These are phyloP conservation scores for Schizopora paradoxa DNA, from an alignment of 1,284 basidiomycete species.

Conservation along the genomic window DNA sequence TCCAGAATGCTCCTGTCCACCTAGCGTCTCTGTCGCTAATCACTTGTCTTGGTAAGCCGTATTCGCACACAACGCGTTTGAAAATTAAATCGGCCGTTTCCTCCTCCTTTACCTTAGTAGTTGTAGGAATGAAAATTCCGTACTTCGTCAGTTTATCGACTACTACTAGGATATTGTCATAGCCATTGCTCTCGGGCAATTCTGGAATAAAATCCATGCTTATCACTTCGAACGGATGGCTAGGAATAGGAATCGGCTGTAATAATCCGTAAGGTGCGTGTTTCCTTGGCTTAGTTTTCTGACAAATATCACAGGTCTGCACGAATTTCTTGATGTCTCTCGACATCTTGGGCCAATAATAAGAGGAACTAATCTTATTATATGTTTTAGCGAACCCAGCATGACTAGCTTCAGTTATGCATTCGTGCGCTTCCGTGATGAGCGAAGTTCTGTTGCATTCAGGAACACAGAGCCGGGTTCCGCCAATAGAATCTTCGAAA, in stretches of 20 bases:
- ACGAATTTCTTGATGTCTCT: constrained; percentile 22
- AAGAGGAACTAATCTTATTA: constrained; percentile 20
- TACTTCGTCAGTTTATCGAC: constrained; percentile 34
- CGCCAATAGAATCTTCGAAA: constrained; percentile 22
- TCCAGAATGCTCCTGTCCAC: constrained; percentile 3
- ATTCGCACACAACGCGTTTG: background rate
- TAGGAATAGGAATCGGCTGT: constrained; percentile 33
- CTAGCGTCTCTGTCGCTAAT: constrained; percentile 8
- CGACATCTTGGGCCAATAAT: constrained; percentile 27
- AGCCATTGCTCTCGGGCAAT: constrained; percentile 34
- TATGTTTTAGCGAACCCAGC: constrained; percentile 26
- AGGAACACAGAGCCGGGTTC: constrained; percentile 25
- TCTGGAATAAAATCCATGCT: constrained; percentile 42
- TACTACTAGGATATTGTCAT: constrained; percentile 31
- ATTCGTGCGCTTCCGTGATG: constrained; percentile 27
- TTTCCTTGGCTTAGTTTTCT: constrained; percentile 27
- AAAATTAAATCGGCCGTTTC: background rate
- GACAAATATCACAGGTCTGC: constrained; percentile 30
- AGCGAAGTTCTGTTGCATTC: constrained; percentile 16
- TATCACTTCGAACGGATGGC: constrained; percentile 34
- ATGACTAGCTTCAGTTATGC: constrained; percentile 26
- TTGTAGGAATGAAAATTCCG: constrained; percentile 28
- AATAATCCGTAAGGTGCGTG: constrained; percentile 30
- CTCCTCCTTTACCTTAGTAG: constrained; percentile 16
- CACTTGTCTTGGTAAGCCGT: background rate